Evolutionary conservation across 1,284 basidiomycete genomes (phyloP).

Genomic region (Tetrapyrgos nigripes): DNA sequence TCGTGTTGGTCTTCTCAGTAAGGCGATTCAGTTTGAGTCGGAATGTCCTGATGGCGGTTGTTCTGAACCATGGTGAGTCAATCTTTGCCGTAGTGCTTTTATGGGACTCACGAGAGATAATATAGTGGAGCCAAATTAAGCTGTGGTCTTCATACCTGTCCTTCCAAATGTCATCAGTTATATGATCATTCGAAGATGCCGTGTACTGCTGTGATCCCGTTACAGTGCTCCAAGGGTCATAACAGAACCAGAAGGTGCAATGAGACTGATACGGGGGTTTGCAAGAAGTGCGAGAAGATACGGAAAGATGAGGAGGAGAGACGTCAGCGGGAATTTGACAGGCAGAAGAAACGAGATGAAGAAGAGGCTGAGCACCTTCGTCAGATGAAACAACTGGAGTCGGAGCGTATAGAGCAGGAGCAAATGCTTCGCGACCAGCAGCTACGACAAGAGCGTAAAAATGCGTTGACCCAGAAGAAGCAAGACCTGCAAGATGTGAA

Average conservation of each 20-base stretch:
- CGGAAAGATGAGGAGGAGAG: constrained; percentile 34
- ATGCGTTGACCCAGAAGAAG: constrained; percentile 37
- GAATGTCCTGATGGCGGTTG: constrained; percentile 69
- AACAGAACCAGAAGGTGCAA: constrained; percentile 35
- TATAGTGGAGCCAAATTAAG: constrained; percentile 49
- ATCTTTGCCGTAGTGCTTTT: not conserved
- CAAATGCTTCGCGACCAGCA: constrained; percentile 29
- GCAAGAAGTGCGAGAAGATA: constrained; percentile 40
- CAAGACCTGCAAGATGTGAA: constrained; percentile 35
- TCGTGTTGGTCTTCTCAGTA: constrained; percentile 41
- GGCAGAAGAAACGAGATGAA: constrained; percentile 40
- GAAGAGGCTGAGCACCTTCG: constrained; percentile 36
- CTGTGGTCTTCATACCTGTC: constrained; percentile 57
- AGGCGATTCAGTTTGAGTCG: constrained; percentile 54
- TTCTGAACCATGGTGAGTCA: constrained; percentile 55
- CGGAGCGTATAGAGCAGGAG: constrained; percentile 32
- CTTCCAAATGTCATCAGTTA: constrained; percentile 61
- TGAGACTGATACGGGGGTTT: constrained; percentile 31
- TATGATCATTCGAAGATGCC: constrained; percentile 42
- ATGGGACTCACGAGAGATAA: not conserved
- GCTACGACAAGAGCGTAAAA: constrained; percentile 31
- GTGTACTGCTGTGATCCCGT: constrained; percentile 23
- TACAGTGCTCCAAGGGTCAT: constrained; percentile 32
- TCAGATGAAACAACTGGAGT: constrained; percentile 39
- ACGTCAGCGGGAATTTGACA: constrained; percentile 31